These are phyloP conservation scores for Globisporangium okanoganense DNA, from an alignment of 352 stramenopile species.

Conservation along the genomic window DNA sequence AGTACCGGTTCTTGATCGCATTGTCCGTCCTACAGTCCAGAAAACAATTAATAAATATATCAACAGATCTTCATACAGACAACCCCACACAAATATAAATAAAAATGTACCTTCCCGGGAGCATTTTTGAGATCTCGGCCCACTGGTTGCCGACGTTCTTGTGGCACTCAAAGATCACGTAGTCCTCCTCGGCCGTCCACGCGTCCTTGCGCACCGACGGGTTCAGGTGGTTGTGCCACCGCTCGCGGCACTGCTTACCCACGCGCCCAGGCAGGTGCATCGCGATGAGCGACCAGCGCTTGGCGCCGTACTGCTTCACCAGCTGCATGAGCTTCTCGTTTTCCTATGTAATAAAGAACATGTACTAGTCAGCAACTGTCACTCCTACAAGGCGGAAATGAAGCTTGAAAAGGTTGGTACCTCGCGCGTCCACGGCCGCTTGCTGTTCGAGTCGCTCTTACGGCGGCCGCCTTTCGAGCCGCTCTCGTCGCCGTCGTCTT, in stretches of 20 bases:
- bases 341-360: conserved; percentile 29
- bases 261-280: conserved; percentile 86
- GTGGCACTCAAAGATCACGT: conserved; percentile 89
- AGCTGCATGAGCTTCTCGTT: conserved; percentile 87
- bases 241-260: conserved; percentile 87
- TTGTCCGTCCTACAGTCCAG: conserved; percentile 69
- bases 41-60: background rate
- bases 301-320: conserved; percentile 87
- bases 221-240: conserved; percentile 89
- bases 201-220: conserved; percentile 85
- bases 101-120: conserved; percentile 59
- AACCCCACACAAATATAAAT: background rate
- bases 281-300: conserved; percentile 88
- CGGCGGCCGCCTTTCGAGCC: conserved; percentile 28
- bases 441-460: conserved; percentile 82
- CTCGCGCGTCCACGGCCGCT: conserved; percentile 81
- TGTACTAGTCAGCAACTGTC: background rate
- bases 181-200: conserved; percentile 89
- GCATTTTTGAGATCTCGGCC: conserved; percentile 90
- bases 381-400: background rate
- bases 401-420: conserved; percentile 1
- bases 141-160: conserved; percentile 92
- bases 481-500: conserved; percentile 66
- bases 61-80: background rate
- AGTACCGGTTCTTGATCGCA: conserved; percentile 91